Evolutionary conservation across 371 early-diverging fungal genomes (phyloP).

Genomic region (Syncephalastrum sp.): DNA sequence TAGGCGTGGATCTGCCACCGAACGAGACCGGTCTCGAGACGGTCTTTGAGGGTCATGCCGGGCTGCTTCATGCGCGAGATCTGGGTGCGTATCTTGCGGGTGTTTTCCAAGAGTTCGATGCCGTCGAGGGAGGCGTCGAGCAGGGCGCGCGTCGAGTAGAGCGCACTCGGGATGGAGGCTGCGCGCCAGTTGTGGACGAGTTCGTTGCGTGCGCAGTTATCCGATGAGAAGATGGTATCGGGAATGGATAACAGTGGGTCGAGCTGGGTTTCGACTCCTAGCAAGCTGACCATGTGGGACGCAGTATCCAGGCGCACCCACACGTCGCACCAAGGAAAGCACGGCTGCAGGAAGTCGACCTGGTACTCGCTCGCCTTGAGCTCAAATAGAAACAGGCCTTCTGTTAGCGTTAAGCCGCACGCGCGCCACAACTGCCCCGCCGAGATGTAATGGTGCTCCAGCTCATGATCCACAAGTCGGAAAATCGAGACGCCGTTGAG

Average conservation of each 20-base stretch:
- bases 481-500: conserved; percentile 33
- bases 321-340: conserved; percentile 44
- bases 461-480: conserved; percentile 35
- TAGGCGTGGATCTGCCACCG: conserved; percentile 41
- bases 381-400: conserved; percentile 44
- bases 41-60: conserved; percentile 41
- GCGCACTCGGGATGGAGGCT: conserved; percentile 29
- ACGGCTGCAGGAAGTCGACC: conserved; percentile 36
- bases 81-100: conserved; percentile 38
- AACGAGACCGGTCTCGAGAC: conserved; percentile 37
- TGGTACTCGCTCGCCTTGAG: conserved; percentile 30
- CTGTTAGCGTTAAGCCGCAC: conserved; percentile 39
- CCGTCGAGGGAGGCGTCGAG: conserved; percentile 27
- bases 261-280: conserved; percentile 30
- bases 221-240: conserved; percentile 27
- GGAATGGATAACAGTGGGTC: conserved; percentile 11
- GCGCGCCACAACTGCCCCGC: conserved; percentile 45
- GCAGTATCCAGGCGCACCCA: conserved; percentile 39
- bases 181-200: conserved; percentile 49
- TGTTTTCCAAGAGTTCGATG: conserved; percentile 10
- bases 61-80: conserved; percentile 27
- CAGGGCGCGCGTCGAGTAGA: conserved; percentile 44
- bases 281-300: conserved; percentile 28
- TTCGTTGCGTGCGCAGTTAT: conserved; percentile 31
- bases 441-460: conserved; percentile 35